phyloP scores from a whole-genome alignment of 2,329 filamentous ascomycete genomes.

The Fusarium drepaniforme region DNA sequence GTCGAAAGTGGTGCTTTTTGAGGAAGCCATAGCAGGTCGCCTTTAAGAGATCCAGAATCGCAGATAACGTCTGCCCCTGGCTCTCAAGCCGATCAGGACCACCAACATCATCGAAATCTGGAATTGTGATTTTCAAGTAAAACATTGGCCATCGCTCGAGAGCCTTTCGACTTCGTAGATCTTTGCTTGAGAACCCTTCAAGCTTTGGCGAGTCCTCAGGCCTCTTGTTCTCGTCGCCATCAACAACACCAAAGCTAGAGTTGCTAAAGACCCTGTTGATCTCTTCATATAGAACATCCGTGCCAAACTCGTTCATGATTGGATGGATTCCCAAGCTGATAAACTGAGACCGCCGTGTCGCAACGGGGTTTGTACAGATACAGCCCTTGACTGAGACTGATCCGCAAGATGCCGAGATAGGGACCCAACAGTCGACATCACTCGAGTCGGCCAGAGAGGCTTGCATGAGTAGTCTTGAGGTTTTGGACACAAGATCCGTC shows the following conservation, averaged over 20 bases:
- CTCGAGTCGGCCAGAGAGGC: slow-evolving; percentile 70
- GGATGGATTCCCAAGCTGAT: slow-evolving; percentile 82
- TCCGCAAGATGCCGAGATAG: slow-evolving; percentile 74
- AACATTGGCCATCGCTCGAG: slow-evolving; percentile 93
- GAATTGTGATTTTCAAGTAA: slow-evolving; percentile 74
- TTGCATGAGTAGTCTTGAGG: slow-evolving; percentile 71
- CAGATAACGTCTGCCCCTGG: slow-evolving; percentile 62
- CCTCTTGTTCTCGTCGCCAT: slow-evolving; percentile 57
- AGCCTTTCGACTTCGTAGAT: slow-evolving; percentile 66
- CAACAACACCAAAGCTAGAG: slow-evolving; percentile 80
- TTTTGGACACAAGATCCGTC: slow-evolving; percentile 35
- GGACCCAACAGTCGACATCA: slow-evolving; percentile 73
- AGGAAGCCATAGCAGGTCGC: slow-evolving; percentile 82
- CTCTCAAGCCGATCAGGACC: slow-evolving; percentile 56
- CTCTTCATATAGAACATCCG: slow-evolving; percentile 79
- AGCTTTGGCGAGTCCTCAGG: slow-evolving; percentile 49
- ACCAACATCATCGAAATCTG: slow-evolving; percentile 46
- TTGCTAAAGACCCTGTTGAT: slow-evolving; percentile 82
- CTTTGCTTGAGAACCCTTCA: slow-evolving; percentile 62
- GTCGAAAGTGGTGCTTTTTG: slow-evolving; percentile 76
- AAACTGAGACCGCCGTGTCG: slow-evolving; percentile 82
- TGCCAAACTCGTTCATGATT: slow-evolving; percentile 64
- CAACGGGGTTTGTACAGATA: slow-evolving; percentile 77
- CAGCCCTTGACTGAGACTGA: slow-evolving; percentile 75
- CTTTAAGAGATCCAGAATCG: slow-evolving; percentile 70